These are phyloP conservation scores for Westerdykella sp. DNA, from an alignment of 2,329 filamentous ascomycete genomes.

Conservation along the genomic window DNA sequence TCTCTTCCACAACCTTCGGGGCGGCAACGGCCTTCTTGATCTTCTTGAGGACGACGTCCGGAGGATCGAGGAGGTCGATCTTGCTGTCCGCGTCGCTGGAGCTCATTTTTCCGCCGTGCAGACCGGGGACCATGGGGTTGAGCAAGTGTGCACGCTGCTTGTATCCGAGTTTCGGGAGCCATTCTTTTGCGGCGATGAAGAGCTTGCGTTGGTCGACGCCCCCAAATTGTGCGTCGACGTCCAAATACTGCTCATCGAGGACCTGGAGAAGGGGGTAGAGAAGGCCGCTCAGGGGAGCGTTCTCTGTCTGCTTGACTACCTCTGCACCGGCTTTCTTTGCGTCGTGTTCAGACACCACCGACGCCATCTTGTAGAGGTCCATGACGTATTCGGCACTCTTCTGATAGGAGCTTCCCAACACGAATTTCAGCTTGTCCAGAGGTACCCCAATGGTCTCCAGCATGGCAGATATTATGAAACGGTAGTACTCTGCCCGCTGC, in stretches of 20 bases:
- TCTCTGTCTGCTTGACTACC: slow-evolving; percentile 85
- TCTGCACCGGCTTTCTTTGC: slow-evolving; percentile 89
- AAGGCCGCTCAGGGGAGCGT: slow-evolving; percentile 66
- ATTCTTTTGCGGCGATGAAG: slow-evolving; percentile 78
- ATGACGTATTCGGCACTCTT: slow-evolving; percentile 64
- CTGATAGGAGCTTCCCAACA: slow-evolving; percentile 81
- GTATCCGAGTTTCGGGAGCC: slow-evolving; percentile 80
- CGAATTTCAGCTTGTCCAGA: slow-evolving; percentile 72
- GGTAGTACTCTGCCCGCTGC: slow-evolving; percentile 78
- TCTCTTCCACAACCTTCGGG: slow-evolving; percentile 71
- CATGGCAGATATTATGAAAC: slow-evolving; percentile 64
- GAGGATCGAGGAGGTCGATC: slow-evolving; percentile 81
- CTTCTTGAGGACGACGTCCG: slow-evolving; percentile 64
- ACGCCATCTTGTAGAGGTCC: slow-evolving; percentile 75
- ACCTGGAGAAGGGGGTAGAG: slow-evolving; percentile 86
- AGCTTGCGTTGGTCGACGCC: slow-evolving; percentile 76
- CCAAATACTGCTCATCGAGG: slow-evolving; percentile 76
- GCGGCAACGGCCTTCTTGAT: slow-evolving; percentile 71
- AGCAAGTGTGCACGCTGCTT: slow-evolving; percentile 65
- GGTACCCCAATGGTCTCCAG: slow-evolving; percentile 73
- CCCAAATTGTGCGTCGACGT: slow-evolving; percentile 83
- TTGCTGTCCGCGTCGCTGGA: slow-evolving; percentile 68
- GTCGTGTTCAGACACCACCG: slow-evolving; percentile 67
- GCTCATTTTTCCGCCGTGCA: slow-evolving; percentile 77
- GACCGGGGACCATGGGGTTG: slow-evolving; percentile 84